phyloP scores from a whole-genome alignment of 2,329 filamentous ascomycete species.

The Septoria petroselini region DNA sequence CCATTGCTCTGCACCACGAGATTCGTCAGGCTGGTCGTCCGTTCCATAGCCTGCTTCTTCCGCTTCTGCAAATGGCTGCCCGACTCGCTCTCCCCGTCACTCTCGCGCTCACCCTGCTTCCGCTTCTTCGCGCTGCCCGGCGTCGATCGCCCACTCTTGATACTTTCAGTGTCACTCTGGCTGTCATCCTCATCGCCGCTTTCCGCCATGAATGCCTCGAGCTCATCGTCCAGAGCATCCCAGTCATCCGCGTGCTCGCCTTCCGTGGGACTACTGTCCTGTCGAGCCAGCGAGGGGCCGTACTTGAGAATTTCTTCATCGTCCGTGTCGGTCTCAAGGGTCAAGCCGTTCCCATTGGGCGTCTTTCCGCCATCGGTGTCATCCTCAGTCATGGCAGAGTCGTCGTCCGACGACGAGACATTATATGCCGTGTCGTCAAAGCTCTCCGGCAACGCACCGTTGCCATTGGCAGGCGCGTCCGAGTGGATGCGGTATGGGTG shows the following conservation, averaged over 20 bases:
- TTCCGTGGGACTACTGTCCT: constrained; percentile 34
- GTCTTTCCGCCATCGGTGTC: constrained; percentile 24
- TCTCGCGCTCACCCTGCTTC: constrained; percentile 34
- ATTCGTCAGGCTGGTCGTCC: constrained; percentile 48
- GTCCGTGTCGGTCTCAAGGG: constrained; percentile 26
- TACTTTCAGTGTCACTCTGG: constrained; percentile 28
- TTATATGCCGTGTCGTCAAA: constrained; percentile 35
- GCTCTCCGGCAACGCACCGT: constrained; percentile 31
- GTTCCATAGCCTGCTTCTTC: constrained; percentile 48
- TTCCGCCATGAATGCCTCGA: constrained; percentile 68
- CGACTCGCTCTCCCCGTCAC: constrained; percentile 42
- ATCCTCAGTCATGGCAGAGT: constrained; percentile 41
- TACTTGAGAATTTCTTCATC: constrained; percentile 47
- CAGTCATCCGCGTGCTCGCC: constrained; percentile 40
- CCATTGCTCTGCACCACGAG: constrained; percentile 24
- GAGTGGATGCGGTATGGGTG: constrained; percentile 73
- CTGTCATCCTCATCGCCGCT: constrained; percentile 47
- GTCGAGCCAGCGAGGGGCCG: constrained; percentile 44
- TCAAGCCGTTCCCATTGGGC: constrained; percentile 22
- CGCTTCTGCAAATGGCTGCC: constrained; percentile 46
- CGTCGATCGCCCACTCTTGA: constrained; percentile 27
- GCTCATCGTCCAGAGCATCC: constrained; percentile 61
- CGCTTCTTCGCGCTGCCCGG: constrained; percentile 33
- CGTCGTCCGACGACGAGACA: constrained; percentile 48
- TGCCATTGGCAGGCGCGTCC: constrained; percentile 60